These are phyloP conservation scores for Aspergillus coremiiformis DNA, from an alignment of 495 filamentous ascomycete genomes.

Conservation along the genomic window DNA sequence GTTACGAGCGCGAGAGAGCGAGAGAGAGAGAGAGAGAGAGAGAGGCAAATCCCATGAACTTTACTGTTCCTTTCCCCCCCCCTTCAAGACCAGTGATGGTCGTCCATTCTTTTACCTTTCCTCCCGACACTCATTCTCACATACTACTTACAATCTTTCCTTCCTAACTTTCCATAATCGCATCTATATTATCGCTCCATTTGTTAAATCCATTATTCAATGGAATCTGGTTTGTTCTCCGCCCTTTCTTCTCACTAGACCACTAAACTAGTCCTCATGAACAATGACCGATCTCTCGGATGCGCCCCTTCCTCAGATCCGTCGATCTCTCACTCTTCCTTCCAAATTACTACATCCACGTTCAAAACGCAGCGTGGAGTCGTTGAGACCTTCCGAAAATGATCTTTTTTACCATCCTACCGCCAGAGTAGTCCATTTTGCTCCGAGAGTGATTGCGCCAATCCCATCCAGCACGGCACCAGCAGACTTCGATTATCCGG, in stretches of 20 bases:
- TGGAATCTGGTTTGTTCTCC: conserved; percentile 10
- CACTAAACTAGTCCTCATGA: conserved; percentile 22
- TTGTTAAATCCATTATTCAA: conserved; percentile 5
- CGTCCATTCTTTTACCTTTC: conserved; percentile 2
- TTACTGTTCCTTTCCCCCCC: background rate
- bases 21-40: no score
- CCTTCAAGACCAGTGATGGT: background rate
- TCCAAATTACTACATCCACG: conserved; percentile 38
- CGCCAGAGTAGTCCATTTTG: conserved; percentile 60
- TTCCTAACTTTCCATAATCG: background rate
- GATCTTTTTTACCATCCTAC: conserved; percentile 63
- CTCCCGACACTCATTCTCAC: conserved; percentile 1
- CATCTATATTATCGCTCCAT: background rate
- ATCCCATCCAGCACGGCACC: conserved; percentile 36
- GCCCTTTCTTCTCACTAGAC: conserved; percentile 8
- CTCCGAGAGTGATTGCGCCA: conserved; percentile 34
- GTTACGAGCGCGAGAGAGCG: no score
- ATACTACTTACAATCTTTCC: background rate
- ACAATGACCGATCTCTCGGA: conserved; percentile 35
- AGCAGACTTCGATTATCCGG: conserved; percentile 41
- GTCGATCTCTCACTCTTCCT: conserved; percentile 55
- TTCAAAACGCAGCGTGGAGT: conserved; percentile 27
- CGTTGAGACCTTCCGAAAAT: conserved; percentile 47
- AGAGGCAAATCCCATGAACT: background rate
- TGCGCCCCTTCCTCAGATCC: conserved; percentile 31